These are phyloP conservation scores for Sarcodon aspratus DNA, from an alignment of 768 basidiomycete species.

Conservation along the genomic window DNA sequence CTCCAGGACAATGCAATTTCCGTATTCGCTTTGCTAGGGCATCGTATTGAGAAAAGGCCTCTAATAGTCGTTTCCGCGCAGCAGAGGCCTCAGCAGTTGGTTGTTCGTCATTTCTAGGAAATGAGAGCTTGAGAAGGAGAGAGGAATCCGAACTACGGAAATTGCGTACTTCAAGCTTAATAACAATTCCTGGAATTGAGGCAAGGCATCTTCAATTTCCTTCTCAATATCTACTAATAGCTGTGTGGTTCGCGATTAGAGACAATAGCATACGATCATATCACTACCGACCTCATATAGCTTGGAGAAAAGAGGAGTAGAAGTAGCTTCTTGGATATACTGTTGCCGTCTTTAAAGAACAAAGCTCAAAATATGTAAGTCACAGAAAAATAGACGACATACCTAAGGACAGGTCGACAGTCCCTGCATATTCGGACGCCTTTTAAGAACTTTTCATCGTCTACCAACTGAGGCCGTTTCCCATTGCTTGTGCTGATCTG, in stretches of 20 bases:
- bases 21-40: conserved; percentile 78
- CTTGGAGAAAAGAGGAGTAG: conserved; percentile 49
- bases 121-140: conserved; percentile 17
- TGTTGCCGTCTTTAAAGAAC: conserved; percentile 54
- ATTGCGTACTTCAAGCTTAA: conserved; percentile 46
- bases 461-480: conserved; percentile 26
- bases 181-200: conserved; percentile 82
- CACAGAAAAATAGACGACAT: conserved; percentile 18
- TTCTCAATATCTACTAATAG: conserved; percentile 66
- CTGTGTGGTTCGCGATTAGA: conserved; percentile 20
- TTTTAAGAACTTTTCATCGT: conserved; percentile 77
- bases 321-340: conserved; percentile 51
- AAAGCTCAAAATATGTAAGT: background rate
- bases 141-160: conserved; percentile 1
- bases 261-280: background rate
- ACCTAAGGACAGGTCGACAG: conserved; percentile 77
- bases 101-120: conserved; percentile 28
- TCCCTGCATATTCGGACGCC: conserved; percentile 82
- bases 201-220: conserved; percentile 83
- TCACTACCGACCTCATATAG: conserved; percentile 51
- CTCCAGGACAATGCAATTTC: conserved; percentile 49
- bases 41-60: conserved; percentile 85
- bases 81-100: conserved; percentile 57
- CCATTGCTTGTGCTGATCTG: conserved; percentile 7
- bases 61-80: conserved; percentile 72